Base-by-base conservation (phyloP, 441 rosid species). In the Pelargonium australe region DNA sequence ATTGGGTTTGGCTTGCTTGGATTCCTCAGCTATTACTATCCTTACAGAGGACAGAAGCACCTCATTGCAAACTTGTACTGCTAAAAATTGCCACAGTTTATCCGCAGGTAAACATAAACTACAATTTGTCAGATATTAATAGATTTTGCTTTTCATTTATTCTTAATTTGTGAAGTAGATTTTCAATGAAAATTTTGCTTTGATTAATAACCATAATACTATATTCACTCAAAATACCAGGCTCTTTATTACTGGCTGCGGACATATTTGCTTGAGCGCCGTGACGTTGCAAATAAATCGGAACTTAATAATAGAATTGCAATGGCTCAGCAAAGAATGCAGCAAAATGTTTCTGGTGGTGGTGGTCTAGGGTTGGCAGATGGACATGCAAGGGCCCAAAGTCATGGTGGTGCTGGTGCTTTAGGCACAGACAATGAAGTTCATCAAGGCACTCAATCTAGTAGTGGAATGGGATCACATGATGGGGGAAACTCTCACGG, bases 1-100 rank as follows among this genome's bases (percentile, higher is more conserved):
- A 90, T 79, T 95, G 99, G 99, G 90, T 89, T 73, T 95, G 99
- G 99, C 97, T 92, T 80, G 85, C 96, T 73, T 95, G 98, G 99
- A 91, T 95, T 76, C 99, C 98, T 1, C 99, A 96, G 80, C 80
- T 96, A 44, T 83, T 96, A 77, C 96, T 96, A 75, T 96, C 99
- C 75, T 81, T 96, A 77, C 99, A 92, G 87, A 87, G 99, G 85
- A 80, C 89, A 28, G 98, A 95, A 80, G 98, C 98, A 71, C 89
- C 97, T 70, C 99, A 91, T 74, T 86, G 98, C 88, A 95, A 95
- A 89, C 89, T 87, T 73, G 98, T 92, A 70, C 85, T 95, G 57
- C 82, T 88, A 74, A 95, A 88, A 80, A 85, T 92, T 71, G 98
- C 98, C 64, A 74, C 90, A 40, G 88, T 88, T 34, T 95, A 86